Evolutionary conservation across 2,329 filamentous ascomycete genomes (phyloP).

Genomic region (Fusarium udum): DNA sequence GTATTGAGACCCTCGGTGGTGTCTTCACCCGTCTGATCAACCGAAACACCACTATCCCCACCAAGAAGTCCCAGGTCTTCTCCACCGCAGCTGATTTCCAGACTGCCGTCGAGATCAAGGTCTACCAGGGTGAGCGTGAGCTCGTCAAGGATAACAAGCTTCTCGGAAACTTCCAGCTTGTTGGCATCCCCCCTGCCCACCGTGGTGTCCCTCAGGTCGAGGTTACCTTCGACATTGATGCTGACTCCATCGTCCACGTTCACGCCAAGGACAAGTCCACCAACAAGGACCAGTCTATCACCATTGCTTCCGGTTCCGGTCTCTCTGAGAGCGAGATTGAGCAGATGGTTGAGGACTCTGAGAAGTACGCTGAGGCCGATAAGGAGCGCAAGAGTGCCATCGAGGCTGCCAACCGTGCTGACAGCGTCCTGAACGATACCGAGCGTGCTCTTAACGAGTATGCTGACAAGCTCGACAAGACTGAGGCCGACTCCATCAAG

Average conservation of each 20-base stretch:
- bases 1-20: slow-evolving; percentile 98
- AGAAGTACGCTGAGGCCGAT: slow-evolving; percentile 93
- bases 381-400: slow-evolving; percentile 97
- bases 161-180: slow-evolving; percentile 98
- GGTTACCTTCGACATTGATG: slow-evolving; percentile 98
- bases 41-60: slow-evolving; percentile 98
- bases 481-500: slow-evolving; percentile 89
- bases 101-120: slow-evolving; percentile 99
- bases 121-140: slow-evolving; percentile 99
- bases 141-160: slow-evolving; percentile 99
- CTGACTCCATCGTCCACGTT: slow-evolving; percentile 97
- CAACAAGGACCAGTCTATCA: slow-evolving; percentile 99
- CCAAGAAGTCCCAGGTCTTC: slow-evolving; percentile 99
- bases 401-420: slow-evolving; percentile 96
- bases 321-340: slow-evolving; percentile 94
- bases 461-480: slow-evolving; percentile 95
- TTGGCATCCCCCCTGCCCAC: slow-evolving; percentile 94
- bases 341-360: slow-evolving; percentile 96
- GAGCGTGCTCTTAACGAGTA: slow-evolving; percentile 98
- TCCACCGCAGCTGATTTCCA: slow-evolving; percentile 98
- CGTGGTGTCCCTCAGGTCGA: slow-evolving; percentile 96
- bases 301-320: slow-evolving; percentile 96
- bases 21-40: slow-evolving; percentile 98
- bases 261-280: slow-evolving; percentile 99
- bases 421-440: slow-evolving; percentile 95